Conservation (phyloP, 805 yeast species). For the Saccharomycopsis sp. region DNA sequence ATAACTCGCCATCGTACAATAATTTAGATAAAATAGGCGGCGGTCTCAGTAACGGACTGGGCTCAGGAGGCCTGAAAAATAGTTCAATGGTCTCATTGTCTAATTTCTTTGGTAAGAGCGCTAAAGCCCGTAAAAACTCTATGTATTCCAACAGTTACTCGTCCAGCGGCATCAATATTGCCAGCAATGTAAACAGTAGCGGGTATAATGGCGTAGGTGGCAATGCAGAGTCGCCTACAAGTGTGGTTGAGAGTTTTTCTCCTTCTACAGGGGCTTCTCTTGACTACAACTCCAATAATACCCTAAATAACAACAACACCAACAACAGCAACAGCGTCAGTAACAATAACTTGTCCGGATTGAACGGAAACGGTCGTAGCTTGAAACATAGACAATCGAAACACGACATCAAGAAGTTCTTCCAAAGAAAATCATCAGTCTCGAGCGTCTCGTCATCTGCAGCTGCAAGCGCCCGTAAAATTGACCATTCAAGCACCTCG, state of each 20-base stretch:
- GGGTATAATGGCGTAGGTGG: background rate
- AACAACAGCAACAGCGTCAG: background rate
- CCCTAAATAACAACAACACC: background rate
- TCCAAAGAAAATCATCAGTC: conserved; percentile 5
- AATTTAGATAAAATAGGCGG: conserved; percentile 1
- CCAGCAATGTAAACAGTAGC: background rate
- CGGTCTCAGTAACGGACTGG: background rate
- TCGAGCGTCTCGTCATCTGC: background rate
- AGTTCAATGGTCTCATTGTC: conserved; percentile 75
- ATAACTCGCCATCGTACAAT: conserved; percentile 4
- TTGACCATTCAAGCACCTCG: background rate
- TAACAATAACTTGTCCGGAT: background rate
- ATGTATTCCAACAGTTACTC: conserved; percentile 1
- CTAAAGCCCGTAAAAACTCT: conserved; percentile 18
- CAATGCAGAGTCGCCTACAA: background rate
- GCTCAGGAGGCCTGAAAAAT: conserved; percentile 40
- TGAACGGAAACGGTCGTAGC: background rate
- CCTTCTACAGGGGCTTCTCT: background rate
- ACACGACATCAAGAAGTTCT: conserved; percentile 20
- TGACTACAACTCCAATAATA: background rate
- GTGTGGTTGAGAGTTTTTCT: background rate
- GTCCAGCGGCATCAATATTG: background rate
- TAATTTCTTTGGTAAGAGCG: conserved; percentile 55
- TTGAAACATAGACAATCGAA: conserved; percentile 14
- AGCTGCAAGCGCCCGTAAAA: background rate